These are phyloP conservation scores for Cladophialophora psammophila DNA, from an alignment of 2,329 filamentous ascomycete species.

Conservation along the genomic window DNA sequence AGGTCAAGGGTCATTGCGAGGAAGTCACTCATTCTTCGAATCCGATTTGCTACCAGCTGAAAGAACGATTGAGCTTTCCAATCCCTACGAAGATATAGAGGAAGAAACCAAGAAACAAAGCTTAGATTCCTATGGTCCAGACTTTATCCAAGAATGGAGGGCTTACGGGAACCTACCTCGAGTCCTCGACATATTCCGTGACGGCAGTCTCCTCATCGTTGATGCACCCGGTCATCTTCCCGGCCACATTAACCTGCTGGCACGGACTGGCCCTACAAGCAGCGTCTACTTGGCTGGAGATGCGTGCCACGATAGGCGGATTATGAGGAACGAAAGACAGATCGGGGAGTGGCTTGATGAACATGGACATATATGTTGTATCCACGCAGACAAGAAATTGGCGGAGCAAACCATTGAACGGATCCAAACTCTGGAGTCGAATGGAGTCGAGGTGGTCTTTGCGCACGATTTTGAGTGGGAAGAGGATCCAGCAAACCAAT, in stretches of 20 bases:
- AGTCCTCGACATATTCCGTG: constrained; percentile 44
- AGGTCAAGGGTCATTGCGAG: constrained; percentile 31
- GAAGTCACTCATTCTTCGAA: constrained; percentile 43
- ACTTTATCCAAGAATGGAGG: constrained; percentile 39
- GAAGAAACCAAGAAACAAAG: constrained; percentile 17
- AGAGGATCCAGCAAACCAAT: constrained; percentile 30
- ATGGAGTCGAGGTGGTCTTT: constrained; percentile 43
- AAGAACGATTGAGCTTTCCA: constrained; percentile 39
- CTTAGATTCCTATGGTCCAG: constrained; percentile 9
- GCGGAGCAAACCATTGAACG: constrained; percentile 41
- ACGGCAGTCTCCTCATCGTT: constrained; percentile 44
- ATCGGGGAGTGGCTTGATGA: constrained; percentile 44
- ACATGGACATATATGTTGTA: constrained; percentile 42
- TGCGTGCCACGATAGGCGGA: constrained; percentile 45
- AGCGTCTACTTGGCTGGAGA: constrained; percentile 46
- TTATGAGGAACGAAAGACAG: constrained; percentile 43
- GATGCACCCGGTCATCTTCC: constrained; percentile 45
- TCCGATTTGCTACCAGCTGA: constrained; percentile 35
- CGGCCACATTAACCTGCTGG: constrained; percentile 46
- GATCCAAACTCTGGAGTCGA: constrained; percentile 37
- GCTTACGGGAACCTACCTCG: constrained; percentile 31
- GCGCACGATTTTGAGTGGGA: constrained; percentile 45
- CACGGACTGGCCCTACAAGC: constrained; percentile 25
- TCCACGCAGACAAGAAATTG: constrained; percentile 42
- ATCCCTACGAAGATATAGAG: constrained; percentile 33